Evolutionary conservation across 345 rosid species (phyloP), one percentile per base, ranked within the genome.

Genomic region (Citrus medica): DNA sequence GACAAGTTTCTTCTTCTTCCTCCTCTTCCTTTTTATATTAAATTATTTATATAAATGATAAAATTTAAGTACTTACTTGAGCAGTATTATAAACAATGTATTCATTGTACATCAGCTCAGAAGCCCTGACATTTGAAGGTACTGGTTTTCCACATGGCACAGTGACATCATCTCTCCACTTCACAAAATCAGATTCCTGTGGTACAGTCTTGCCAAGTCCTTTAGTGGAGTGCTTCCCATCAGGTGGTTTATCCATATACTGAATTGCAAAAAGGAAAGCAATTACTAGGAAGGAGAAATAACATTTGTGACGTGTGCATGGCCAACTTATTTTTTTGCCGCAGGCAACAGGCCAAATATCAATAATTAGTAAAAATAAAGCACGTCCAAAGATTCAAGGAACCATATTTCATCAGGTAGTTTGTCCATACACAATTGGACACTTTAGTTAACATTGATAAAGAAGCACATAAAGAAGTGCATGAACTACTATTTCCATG

Each of bases 111-210:
- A 92, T 91, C 75, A 96, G 91, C 89, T 92, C 98, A 16, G 98
- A 90, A 78, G 89, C 89, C 84, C 74, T 92, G 73, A 86, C 87
- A 71, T 78, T 92, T 2, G 97, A 92, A 51, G 94, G 12, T 75
- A 92, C 92, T 66, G 97, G 99, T 85, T 92, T 94, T 75, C 99
- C 99, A 71, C 97, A 90, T 68, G 98, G 99, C 75, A 96, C 92
- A 63, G 83, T 83, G 37, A 96, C 88, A 76, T 90, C 97, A 83
- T 92, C 89, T 87, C 87, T 90, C 98, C 97, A 96, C 84, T 87
- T 91, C 25, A 85, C 87, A 82, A 87, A 92, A 46, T 90, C 98
- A 3, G 97, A 85, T n/a, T 85, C 90, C 79, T 83, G 83, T 5
- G 99, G 98, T 63, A 92, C 88, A 48, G 85, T 88, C 89, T 94